Evolutionary conservation across 2,329 filamentous ascomycete genomes (phyloP), one percentile per base, ranked within the genome.

Genomic region (Penicillium sp.): DNA sequence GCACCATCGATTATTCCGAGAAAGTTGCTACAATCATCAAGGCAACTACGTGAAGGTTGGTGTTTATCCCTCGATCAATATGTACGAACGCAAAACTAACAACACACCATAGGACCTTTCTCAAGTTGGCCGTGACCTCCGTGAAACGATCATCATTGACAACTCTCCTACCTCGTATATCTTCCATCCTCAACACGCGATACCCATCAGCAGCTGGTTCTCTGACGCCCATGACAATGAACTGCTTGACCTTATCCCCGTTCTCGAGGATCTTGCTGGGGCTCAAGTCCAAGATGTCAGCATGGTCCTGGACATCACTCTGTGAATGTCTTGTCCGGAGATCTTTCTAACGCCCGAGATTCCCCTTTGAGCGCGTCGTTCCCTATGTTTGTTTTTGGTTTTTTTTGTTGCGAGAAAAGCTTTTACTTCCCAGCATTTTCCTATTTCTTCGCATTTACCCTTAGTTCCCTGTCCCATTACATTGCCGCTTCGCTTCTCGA

Each of bases 131-230:
- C 89, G 95, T 64, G 93, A 98, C 74, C 85, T 99, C 55, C 91
- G 91, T 75, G 93, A 99, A 73, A 99, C 93, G 21, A 99, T 99
- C 73, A 99, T 99, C 75, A 99, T 99, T 71, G 95, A 99, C 80
- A 99, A 99, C 78, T 98, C 95, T 47, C 95, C 95, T 2, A 99
- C 95, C 5, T 98, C 93, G 13, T 99, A 99, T 80, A 98, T 99
- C 70, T 99, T 99, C 84, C 95, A 99, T 74, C 95, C 95, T 24
- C 93, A 99, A 80, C 95, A 99, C 75, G 95, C 95, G 59, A 93
- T 99, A 49, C 95, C 95, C 26, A 99, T 99, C 79, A 97, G 93
- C 84, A 98, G 93, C 82, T 99, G 95, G 95, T 99, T 99, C 80
- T 97, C 93, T 65, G 95, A 99, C 78, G 95, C 95, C 60, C 95